A percentile compares a stretch with the other conserved stretches of the same genome.
Conservation (phyloP, 2,329 filamentous ascomycete genomes). For the Curvularia sp. region DNA sequence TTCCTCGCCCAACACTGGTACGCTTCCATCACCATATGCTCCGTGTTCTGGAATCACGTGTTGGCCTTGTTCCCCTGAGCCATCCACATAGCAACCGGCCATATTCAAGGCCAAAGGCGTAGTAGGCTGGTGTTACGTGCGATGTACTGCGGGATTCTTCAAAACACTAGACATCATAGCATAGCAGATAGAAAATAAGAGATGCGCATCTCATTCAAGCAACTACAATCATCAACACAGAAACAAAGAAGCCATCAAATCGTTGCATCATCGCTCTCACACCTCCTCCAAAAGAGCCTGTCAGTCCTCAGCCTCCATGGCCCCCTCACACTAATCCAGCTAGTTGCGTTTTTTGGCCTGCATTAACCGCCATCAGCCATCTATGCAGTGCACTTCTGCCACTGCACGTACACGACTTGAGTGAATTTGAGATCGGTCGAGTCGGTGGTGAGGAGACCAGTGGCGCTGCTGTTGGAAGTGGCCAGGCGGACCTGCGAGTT, state of each 20-base stretch:
- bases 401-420: slow-evolving; percentile 54
- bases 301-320: slow-evolving; percentile 12
- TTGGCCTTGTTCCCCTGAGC: background rate
- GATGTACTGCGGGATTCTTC: background rate
- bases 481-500: slow-evolving; percentile 59
- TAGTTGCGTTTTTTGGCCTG: slow-evolving; percentile 12
- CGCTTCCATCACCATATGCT: background rate
- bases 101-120: background rate
- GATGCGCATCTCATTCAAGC: slow-evolving; percentile 22
- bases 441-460: slow-evolving; percentile 56
- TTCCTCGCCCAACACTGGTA: background rate
- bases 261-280: slow-evolving; percentile 4
- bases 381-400: slow-evolving; percentile 49
- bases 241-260: slow-evolving; percentile 10
- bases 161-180: slow-evolving; percentile 5
- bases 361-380: slow-evolving; percentile 25
- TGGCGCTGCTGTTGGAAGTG: slow-evolving; percentile 37
- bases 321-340: slow-evolving; percentile 17
- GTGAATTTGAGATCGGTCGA: slow-evolving; percentile 59
- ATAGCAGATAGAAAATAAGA: background rate
- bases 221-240: slow-evolving; percentile 13
- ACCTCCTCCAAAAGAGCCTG: slow-evolving; percentile 17
- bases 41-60: background rate
- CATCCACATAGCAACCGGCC: background rate
- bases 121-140: background rate